Base-by-base conservation (phyloP, 257 asterid genomes). In the Hygrophila difformis region DNA sequence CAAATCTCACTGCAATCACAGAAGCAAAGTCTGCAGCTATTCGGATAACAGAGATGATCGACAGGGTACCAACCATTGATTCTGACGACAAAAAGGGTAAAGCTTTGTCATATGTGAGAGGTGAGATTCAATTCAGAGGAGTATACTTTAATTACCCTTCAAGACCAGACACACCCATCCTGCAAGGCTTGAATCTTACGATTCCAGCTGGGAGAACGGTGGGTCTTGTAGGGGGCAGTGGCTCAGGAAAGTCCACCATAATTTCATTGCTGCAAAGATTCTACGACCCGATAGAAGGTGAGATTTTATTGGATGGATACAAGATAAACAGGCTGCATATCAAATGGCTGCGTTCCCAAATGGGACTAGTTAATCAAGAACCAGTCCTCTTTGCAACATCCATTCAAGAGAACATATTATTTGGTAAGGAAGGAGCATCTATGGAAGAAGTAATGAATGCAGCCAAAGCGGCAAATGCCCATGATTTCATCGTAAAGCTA, bases 321-420 rank as follows among this genome's bases (percentile, higher is more conserved):
- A 79, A 74, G 53, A 84, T 84, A 54, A 77, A 72, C 55, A 59
- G 65, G 65, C 71, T 84, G 10, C 94, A 84, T 67, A 78, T 84
- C 47, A 80, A 77, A 53, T 84, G 93, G 93, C 17, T 79, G 58
- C 77, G 93, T 47, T 79, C 93, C 33, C 88, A 79, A 42, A 72
- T 84, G 82, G 94, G 94, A 9, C 59, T 84, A 59, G 93, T 84
- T 21, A 84, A 75, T 68, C 94, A 84, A 68, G 94, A 84, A 49
- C 94, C 93, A 6, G 68, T 84, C 48, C 85, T 84, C 21, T 84
- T 84, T 44, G 94, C 94, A 50, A 84, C 94, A 43, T 67, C 94
- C 18, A 77, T 84, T 18, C 69, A 64, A 57, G 88, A 84, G 44
- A 84, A 84, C 40, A 79, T 84, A 61, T 17, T 84, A 18, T 77